These are phyloP conservation scores for Trapa incisa DNA, from an alignment of 345 rosid genomes.

Conservation along the genomic window DNA sequence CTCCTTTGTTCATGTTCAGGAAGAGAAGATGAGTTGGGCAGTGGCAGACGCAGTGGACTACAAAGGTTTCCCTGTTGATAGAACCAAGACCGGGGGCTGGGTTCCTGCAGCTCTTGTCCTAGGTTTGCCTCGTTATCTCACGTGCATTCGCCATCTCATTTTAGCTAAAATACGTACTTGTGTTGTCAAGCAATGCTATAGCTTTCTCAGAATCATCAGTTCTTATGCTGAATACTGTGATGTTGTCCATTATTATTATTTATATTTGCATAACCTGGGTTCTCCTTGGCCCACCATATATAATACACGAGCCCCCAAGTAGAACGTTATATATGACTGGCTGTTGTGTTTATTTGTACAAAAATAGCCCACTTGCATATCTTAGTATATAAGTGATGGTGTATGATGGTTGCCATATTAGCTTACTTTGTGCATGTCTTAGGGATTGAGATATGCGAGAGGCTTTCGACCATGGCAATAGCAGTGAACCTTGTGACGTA, in stretches of 20 bases:
- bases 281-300: too few relatives aligned
- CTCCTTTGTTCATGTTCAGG: constrained; percentile 15
- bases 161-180: not conserved
- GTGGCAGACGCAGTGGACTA: constrained; percentile 44
- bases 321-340: too few relatives aligned
- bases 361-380: too few relatives aligned
- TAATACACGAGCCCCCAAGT: too few relatives aligned
- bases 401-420: not conserved
- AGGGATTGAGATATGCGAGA: constrained; percentile 52
- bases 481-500: constrained; percentile 56
- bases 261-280: too few relatives aligned
- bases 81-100: constrained; percentile 65
- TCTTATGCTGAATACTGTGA: not conserved
- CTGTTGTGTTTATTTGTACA: too few relatives aligned
- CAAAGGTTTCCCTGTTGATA: constrained; percentile 44
- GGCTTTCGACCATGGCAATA: constrained; percentile 61
- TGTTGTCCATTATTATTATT: too few relatives aligned
- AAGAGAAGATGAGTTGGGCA: constrained; percentile 37
- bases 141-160: not conserved
- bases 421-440: not conserved
- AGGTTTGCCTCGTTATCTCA: constrained; percentile 19
- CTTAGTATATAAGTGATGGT: too few relatives aligned
- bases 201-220: not conserved
- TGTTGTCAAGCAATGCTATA: not conserved
- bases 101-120: constrained; percentile 48